phyloP scores from a whole-genome alignment of 1,139 yeast genomes.

The Ashbya aceris region DNA sequence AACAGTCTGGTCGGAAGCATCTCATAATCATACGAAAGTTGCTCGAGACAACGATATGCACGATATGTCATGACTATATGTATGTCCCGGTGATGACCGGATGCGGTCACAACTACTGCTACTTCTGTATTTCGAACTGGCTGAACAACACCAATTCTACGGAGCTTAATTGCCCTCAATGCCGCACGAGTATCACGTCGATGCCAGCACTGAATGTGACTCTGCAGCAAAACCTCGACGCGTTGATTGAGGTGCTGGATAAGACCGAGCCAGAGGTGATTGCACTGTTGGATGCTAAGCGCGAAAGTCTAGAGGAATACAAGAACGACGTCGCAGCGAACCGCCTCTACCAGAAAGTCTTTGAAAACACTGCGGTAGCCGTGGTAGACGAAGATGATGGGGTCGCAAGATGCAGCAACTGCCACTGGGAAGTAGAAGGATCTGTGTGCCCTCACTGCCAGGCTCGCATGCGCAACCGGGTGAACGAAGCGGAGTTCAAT shows the following conservation, averaged over 20 bases:
- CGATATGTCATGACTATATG: constrained; percentile 29
- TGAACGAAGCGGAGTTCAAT: constrained; percentile 11
- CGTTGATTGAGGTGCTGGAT: constrained; percentile 12
- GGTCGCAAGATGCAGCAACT: constrained; percentile 66
- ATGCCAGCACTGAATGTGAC: constrained; percentile 23
- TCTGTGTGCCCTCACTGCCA: constrained; percentile 44
- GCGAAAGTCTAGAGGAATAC: constrained; percentile 25
- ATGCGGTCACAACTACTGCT: constrained; percentile 27
- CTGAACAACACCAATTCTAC: constrained; percentile 20
- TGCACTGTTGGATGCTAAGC: constrained; percentile 8
- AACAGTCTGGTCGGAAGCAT: constrained; percentile 4
- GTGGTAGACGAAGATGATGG: constrained; percentile 61
- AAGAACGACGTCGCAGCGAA: constrained; percentile 33
- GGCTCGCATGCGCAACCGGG: constrained; percentile 13
- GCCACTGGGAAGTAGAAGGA: constrained; percentile 69
- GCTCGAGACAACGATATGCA: constrained; percentile 21
- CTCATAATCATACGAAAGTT: constrained; percentile 15
- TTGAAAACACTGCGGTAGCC: constrained; percentile 40
- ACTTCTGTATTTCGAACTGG: constrained; percentile 23
- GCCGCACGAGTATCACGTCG: constrained; percentile 18
- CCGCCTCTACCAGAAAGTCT: constrained; percentile 41
- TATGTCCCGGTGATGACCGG: constrained; percentile 27
- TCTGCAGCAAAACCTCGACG: constrained; percentile 18
- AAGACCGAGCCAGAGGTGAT: constrained; percentile 9
- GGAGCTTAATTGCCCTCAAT: constrained; percentile 28